Evolutionary conservation across 805 yeast species (phyloP).

Genomic region (Wickerhamomyces bovis): DNA sequence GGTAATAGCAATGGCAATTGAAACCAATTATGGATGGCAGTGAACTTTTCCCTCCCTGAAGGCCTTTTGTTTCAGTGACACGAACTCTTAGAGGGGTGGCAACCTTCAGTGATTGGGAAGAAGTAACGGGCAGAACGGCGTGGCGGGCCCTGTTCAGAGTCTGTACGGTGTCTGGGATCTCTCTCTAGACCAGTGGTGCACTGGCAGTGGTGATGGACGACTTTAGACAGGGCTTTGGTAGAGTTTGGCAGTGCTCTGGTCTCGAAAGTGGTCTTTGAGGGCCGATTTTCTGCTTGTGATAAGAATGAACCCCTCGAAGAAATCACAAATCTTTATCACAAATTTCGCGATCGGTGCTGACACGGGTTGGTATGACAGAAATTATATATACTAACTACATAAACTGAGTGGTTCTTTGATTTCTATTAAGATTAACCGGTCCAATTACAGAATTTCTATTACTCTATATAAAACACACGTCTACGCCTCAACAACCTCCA

Average conservation of each 20-base stretch:
- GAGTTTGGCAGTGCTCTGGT: too few species aligned
- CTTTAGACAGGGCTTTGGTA: too few species aligned
- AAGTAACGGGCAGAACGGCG: neutral
- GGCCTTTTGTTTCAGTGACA: too few species aligned
- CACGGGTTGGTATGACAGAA: neutral
- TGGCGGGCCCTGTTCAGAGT: too few species aligned
- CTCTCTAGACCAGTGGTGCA: neutral
- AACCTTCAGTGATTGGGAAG: neutral
- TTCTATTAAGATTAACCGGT: too few species aligned
- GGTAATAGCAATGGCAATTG: too few species aligned
- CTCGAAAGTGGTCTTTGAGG: neutral
- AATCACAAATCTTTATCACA: neutral
- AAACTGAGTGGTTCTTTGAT: too few species aligned
- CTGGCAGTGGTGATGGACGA: neutral
- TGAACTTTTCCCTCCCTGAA: too few species aligned
- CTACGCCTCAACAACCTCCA: slow-evolving; percentile 36
- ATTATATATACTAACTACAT: too few species aligned
- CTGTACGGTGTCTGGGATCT: too few species aligned
- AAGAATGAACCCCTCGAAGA: neutral
- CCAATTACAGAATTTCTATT: too few species aligned
- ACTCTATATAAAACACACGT: neutral
- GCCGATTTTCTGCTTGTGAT: neutral
- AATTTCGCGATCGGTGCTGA: neutral
- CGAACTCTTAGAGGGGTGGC: neutral
- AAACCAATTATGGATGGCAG: too few species aligned